These are phyloP conservation scores for Nemania serpens DNA, from an alignment of 2,329 filamentous ascomycete species.

Conservation along the genomic window DNA sequence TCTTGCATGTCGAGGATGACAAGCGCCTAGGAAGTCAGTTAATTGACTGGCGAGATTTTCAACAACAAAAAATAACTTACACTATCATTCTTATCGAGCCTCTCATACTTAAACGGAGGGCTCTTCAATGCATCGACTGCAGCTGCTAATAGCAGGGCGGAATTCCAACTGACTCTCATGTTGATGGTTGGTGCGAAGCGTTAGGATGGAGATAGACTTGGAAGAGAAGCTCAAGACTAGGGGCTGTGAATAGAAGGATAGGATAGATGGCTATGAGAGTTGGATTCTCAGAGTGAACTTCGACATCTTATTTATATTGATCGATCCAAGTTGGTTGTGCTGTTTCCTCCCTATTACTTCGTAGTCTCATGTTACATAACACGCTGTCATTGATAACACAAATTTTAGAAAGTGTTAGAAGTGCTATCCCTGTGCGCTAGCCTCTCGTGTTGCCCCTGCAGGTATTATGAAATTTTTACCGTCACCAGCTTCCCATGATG, in stretches of 20 bases:
- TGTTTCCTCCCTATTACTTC: neutral
- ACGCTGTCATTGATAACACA: neutral
- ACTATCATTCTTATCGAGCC: slow-evolving; percentile 43
- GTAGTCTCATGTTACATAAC: slow-evolving; percentile 4
- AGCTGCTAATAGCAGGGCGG: slow-evolving; percentile 10
- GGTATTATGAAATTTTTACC: neutral
- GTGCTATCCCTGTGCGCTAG: neutral
- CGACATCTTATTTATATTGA: slow-evolving; percentile 15
- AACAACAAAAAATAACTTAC: slow-evolving; percentile 19
- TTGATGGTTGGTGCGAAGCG: neutral
- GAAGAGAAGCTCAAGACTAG: neutral
- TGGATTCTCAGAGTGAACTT: neutral
- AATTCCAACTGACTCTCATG: slow-evolving; percentile 13
- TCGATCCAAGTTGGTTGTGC: neutral
- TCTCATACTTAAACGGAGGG: slow-evolving; percentile 39
- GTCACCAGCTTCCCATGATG: neutral
- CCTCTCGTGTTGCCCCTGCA: neutral
- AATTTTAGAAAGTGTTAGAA: neutral
- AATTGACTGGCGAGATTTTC: slow-evolving; percentile 13
- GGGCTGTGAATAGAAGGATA: neutral
- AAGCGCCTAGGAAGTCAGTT: slow-evolving; percentile 50
- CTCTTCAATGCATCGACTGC: neutral
- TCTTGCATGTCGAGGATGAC: slow-evolving; percentile 65
- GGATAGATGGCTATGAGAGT: neutral
- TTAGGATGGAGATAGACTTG: neutral